A percentile compares a stretch with the other conserved stretches of the same genome.
phyloP scores from a whole-genome alignment of 805 yeast genomes.

The Cyberlindnera galapagoensis region DNA sequence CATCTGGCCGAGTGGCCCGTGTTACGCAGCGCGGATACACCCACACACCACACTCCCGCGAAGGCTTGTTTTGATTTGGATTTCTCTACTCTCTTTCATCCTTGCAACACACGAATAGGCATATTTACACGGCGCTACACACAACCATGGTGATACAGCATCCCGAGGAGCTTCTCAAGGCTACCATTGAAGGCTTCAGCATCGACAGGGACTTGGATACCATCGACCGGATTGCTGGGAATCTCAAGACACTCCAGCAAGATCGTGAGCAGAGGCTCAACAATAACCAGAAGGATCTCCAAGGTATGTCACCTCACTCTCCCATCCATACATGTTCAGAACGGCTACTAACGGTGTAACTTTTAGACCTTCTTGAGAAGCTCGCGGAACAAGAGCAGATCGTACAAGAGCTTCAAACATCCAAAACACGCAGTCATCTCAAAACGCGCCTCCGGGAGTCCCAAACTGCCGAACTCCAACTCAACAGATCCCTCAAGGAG shows the following conservation, averaged over 20 bases:
- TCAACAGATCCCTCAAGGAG: constrained; percentile 48
- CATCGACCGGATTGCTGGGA: constrained; percentile 37
- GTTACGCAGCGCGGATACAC: too few relatives aligned
- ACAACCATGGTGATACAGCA: constrained; percentile 8
- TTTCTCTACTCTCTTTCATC: too few relatives aligned
- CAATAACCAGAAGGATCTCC: constrained; percentile 17
- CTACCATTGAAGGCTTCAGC: constrained; percentile 42
- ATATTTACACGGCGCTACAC: neutral
- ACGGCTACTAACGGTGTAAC: constrained; percentile 1
- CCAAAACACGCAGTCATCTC: constrained; percentile 26
- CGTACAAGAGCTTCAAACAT: constrained; percentile 23
- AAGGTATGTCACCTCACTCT: constrained; percentile 7
- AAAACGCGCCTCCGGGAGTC: constrained; percentile 27
- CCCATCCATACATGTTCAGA: neutral
- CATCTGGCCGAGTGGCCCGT: too few relatives aligned
- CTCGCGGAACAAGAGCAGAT: constrained; percentile 11
- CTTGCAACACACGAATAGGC: too few relatives aligned
- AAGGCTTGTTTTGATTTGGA: too few relatives aligned
- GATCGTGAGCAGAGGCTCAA: constrained; percentile 25
- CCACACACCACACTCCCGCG: too few relatives aligned
- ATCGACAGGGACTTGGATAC: constrained; percentile 44
- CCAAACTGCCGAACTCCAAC: constrained; percentile 41
- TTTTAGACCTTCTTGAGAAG: constrained; percentile 11
- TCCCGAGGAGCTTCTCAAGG: constrained; percentile 27
- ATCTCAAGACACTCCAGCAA: constrained; percentile 26